Base-by-base conservation (phyloP, 768 basidiomycete species). In the Termitomyces sp. region DNA sequence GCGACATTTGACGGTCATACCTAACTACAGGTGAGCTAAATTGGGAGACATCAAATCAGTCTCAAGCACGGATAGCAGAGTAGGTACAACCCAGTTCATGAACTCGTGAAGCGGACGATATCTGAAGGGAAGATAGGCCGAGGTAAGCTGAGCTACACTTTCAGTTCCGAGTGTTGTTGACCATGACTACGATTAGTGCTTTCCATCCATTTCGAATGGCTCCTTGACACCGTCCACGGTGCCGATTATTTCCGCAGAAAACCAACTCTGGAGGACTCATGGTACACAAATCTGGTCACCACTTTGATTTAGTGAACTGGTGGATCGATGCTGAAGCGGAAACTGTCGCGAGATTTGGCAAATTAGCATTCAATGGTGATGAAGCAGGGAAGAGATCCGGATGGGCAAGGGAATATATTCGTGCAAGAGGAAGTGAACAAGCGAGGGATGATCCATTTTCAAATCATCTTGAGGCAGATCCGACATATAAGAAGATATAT, bases 251-350 rank as follows among this genome's bases (percentile, higher is more conserved):
- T 79, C 68, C 67, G 77, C 73, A 76, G 63, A 79, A 77, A 63
- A 61, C 61, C 9, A 74, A 76, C 62, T 75, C 74, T 5, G 77
- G 76, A 2, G 76, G 76, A 0, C 68, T 78, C 32, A 76, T 78
- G 75, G 72, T 77, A 0, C 76, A 78, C 68, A 78, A 79, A 65
- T 67, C 73, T 8, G 74, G 76, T 0, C 77, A 76, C 47, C 75
- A 81, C 66, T 81, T 80, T 61, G 79, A 81, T 60, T 73, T 81
- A 6, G 79, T 82, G 50, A 80, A 81, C 60, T 82, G 79, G 76
- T 82, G 79, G 80, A 72, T 82, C 58, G 72, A 77, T 40, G 71
- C 78, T 18, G 67, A 73, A 52, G 79, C 79, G 0, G 72, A 71
- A 49, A 70, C 70, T 4, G 79, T 81, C 20, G 79, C 77, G 41